A percentile compares a stretch with the other conserved stretches of the same genome.
Evolutionary conservation across 2,329 filamentous ascomycete genomes (phyloP).

Genomic region (Fusarium sp.): DNA sequence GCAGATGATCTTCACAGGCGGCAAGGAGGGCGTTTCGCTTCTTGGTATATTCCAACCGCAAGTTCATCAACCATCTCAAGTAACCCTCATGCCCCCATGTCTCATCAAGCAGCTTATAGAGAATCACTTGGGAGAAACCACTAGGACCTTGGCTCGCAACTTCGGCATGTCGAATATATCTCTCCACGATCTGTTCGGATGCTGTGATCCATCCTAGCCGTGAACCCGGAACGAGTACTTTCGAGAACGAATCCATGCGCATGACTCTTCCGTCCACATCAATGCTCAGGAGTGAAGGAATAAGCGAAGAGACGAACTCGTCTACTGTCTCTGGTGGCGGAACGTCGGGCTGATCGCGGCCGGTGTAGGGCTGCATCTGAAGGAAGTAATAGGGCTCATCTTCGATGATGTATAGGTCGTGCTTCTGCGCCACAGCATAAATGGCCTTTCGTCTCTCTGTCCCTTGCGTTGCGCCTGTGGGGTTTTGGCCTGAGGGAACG

Average conservation of each 20-base stretch:
- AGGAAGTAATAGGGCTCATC: constrained; percentile 97
- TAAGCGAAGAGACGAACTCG: constrained; percentile 73
- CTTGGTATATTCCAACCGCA: constrained; percentile 83
- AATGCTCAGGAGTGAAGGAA: constrained; percentile 79
- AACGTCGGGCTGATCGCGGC: constrained; percentile 60
- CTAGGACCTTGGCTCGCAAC: constrained; percentile 85
- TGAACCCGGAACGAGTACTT: constrained; percentile 85
- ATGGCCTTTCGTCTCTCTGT: constrained; percentile 74
- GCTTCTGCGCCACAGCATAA: constrained; percentile 82
- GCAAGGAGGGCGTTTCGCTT: constrained; percentile 80
- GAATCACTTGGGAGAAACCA: constrained; percentile 83
- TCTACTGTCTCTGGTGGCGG: constrained; percentile 70
- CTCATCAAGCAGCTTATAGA: constrained; percentile 92
- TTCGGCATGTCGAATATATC: constrained; percentile 85
- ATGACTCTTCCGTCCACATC: constrained; percentile 89
- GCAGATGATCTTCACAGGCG: constrained; percentile 83
- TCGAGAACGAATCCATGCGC: constrained; percentile 93
- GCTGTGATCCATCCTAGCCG: constrained; percentile 91
- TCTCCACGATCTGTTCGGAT: constrained; percentile 83
- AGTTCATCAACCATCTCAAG: constrained; percentile 85
- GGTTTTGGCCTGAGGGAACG: constrained; percentile 85
- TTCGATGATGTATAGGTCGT: constrained; percentile 88
- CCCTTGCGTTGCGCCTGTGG: constrained; percentile 85
- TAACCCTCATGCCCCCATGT: constrained; percentile 94
- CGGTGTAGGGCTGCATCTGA: constrained; percentile 82